Base-by-base conservation (phyloP, 2,329 filamentous ascomycete species). In the Clathrospora elynae region DNA sequence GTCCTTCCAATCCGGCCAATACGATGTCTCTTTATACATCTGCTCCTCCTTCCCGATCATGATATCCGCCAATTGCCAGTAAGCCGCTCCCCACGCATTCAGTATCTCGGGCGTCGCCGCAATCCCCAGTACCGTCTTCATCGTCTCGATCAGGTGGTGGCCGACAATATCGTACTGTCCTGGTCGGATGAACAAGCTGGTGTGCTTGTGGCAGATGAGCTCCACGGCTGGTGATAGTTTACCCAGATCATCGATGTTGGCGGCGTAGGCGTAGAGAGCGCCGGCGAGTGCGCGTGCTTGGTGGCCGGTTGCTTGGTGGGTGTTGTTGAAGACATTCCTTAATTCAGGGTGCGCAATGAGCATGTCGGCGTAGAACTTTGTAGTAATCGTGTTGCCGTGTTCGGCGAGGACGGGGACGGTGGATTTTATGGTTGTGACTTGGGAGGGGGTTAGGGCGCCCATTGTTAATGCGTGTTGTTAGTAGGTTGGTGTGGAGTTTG, bases 131-230 rank as follows among this genome's bases (percentile, higher is more conserved):
- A 90, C 80, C 29, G 81, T 75, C 16, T 75, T 77, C 71, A 90
- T 87, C 1, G 86, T 83, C 17, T 77, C 75, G 29, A 90, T 75
- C 9, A 90, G 76, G 61, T 86, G 83, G 59, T 81, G 81, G 41
- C 83, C 86, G 3, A 90, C 85, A 29, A 88, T 79, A 22, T 78
- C 75, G 67, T 90, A 90, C 50, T 89, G 83, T 25, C 86, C 82
- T 0, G 86, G 79, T 41, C 74, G 75, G 61, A 90, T 83, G 57
- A 81, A 82, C 2, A 90, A 75, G 1, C 83, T 86, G 46, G 80
- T 86, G 66, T 90, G 87, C 70, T 89, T 90, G 66, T 89, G 81
- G 66, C 84, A 86, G 53, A 92, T 90, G 58, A 84, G 80, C 67
- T 88, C 84, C 10, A 82, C 68, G 1, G 78, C 74, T 0, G 79